Evolutionary conservation across 1,284 basidiomycete genomes (phyloP).

Genomic region (Tilletia horrida): DNA sequence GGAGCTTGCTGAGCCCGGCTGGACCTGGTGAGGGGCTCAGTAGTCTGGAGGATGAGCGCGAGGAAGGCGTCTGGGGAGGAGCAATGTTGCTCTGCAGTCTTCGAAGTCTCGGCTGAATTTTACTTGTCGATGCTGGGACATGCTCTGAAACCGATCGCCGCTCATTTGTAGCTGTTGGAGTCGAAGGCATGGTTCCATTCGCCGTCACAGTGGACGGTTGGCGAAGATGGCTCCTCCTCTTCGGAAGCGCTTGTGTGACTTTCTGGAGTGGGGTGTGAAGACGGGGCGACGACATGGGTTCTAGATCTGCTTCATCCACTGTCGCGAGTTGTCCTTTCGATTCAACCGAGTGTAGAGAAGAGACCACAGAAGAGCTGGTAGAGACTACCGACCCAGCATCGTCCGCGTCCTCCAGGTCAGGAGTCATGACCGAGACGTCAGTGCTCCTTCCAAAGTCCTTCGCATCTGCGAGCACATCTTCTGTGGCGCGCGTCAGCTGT

Average conservation of each 20-base stretch:
- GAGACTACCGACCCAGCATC: constrained; percentile 17
- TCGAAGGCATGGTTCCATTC: constrained; percentile 1
- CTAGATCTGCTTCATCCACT: background rate
- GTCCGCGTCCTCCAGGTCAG: constrained; percentile 10
- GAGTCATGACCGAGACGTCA: background rate
- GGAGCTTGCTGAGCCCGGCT: constrained; percentile 9
- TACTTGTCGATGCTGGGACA: background rate
- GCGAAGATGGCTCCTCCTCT: background rate
- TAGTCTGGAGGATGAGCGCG: background rate
- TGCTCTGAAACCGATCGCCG: background rate
- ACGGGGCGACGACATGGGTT: background rate
- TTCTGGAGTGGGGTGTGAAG: background rate
- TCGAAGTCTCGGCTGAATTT: background rate
- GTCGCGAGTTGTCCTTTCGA: background rate
- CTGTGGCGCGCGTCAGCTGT: background rate
- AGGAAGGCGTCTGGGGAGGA: background rate
- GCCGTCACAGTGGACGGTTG: background rate
- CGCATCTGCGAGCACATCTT: constrained; percentile 8
- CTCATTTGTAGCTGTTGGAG: background rate
- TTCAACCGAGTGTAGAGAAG: constrained; percentile 2
- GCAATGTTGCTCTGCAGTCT: background rate
- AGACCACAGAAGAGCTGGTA: constrained; percentile 9
- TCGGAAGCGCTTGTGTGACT: too few relatives aligned
- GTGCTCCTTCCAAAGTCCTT: constrained; percentile 7
- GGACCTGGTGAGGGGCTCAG: background rate